Conservation (phyloP, 306 rosid genomes). For the Leucaena leucocephala region DNA sequence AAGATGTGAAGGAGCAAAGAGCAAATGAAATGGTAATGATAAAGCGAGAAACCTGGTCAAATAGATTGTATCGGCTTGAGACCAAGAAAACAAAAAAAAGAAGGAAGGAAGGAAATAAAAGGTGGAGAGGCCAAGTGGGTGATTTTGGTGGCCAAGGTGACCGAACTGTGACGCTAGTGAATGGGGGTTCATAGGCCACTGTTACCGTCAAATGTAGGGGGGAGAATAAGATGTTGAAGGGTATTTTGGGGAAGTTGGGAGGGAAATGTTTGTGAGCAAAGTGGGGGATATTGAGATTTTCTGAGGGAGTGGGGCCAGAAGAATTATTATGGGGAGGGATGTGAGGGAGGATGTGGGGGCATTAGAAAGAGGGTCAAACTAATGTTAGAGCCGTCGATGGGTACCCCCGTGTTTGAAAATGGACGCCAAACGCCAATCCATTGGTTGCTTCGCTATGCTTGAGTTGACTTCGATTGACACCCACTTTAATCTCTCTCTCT, state of each 20-base stretch:
- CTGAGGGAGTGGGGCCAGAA: conserved; percentile 20
- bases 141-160: conserved; percentile 50
- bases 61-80: conserved; percentile 31
- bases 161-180: conserved; percentile 56
- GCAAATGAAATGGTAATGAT: conserved; percentile 30
- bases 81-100: conserved; percentile 13
- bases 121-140: not conserved
- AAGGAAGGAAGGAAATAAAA: not conserved
- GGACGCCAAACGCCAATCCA: not conserved
- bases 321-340: conserved; percentile 1
- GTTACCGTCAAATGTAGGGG: conserved; percentile 52
- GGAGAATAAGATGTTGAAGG: conserved; percentile 43
- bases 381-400: conserved; percentile 41
- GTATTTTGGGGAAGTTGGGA: conserved; percentile 19
- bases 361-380: conserved; percentile 44
- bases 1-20: not conserved
- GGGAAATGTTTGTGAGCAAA: not conserved
- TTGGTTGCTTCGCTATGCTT: conserved; percentile 40
- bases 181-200: not conserved
- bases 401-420: not conserved
- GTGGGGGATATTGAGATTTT: conserved; percentile 44
- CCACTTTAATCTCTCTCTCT: too few relatives aligned
- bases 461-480: conserved; percentile 46
- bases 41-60: conserved; percentile 59
- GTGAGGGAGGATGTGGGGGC: conserved; percentile 29